These are phyloP conservation scores for Trichophyton schoenleinii DNA, from an alignment of 2,329 filamentous ascomycete genomes.

Conservation along the genomic window DNA sequence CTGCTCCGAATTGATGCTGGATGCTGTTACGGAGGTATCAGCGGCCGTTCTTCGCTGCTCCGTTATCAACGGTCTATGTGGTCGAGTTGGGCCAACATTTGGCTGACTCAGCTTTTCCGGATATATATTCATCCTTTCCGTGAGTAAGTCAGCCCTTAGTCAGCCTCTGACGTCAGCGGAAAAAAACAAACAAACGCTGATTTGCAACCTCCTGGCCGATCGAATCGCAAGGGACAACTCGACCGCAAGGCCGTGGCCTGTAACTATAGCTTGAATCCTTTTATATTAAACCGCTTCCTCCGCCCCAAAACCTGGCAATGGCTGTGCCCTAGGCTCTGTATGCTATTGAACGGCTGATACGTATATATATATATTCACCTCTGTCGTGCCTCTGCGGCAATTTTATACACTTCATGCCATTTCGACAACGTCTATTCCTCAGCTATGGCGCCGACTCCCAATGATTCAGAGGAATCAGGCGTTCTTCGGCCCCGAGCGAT, in stretches of 20 bases:
- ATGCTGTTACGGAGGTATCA: not conserved
- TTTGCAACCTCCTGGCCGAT: not conserved
- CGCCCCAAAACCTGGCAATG: not conserved
- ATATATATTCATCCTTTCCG: not conserved
- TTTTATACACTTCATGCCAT: not conserved
- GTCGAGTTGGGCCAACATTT: not conserved
- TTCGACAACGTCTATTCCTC: not conserved
- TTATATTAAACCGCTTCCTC: not conserved
- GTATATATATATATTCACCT: not conserved
- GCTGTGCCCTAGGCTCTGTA: not conserved
- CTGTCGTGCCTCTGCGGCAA: too few relatives aligned
- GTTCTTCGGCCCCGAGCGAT: constrained; percentile 11
- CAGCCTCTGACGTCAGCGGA: not conserved
- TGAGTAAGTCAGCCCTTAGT: not conserved
- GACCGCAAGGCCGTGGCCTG: not conserved
- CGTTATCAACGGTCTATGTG: not conserved
- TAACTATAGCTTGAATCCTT: not conserved
- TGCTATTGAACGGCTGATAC: not conserved
- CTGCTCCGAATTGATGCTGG: constrained; percentile 1
- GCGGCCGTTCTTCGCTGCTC: not conserved
- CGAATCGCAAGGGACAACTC: not conserved
- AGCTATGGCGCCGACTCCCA: constrained; percentile 2
- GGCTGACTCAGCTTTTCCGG: not conserved
- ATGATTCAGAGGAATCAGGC: constrained; percentile 8
- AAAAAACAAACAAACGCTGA: not conserved